Evolutionary conservation across 352 stramenopile genomes (phyloP), one percentile per base, ranked within the genome.

Genomic region (Aphanomyces stellatus): DNA sequence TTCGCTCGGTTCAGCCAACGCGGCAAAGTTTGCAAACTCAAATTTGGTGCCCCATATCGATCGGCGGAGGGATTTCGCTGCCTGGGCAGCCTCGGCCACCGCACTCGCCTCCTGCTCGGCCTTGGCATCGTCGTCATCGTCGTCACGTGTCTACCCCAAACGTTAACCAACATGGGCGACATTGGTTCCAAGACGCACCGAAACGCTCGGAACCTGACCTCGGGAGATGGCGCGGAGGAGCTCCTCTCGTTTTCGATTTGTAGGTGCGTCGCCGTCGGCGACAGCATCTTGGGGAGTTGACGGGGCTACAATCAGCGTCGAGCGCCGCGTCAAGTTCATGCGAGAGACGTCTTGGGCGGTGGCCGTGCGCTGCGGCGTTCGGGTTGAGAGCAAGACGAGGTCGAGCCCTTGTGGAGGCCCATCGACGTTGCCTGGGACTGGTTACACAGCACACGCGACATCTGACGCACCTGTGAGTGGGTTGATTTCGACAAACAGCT

Each of bases 401-500:
- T n/a, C n/a, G n/a, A n/a, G n/a, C n/a, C n/a, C n/a, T n/a, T n/a
- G n/a, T n/a, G n/a, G n/a, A n/a, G n/a, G n/a, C n/a, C n/a, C n/a
- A n/a, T n/a, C n/a, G n/a, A n/a, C n/a, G n/a, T n/a, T n/a, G n/a
- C n/a, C n/a, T n/a, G n/a, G n/a, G n/a, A n/a, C n/a, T n/a, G n/a
- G n/a, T n/a, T n/a, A n/a, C n/a, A n/a, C n/a, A n/a, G n/a, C n/a
- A n/a, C n/a, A n/a, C n/a, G n/a, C 37, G 37, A 17, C 37, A 8
- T 43, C 42, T 22, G 25, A 27, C n/a, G 22, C 33, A 57, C 49
- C 49, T 57, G 49, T 57, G 25, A 67, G 24, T 4, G 60, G 60
- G 49, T 57, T 67, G 4, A 51, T 28, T 43, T 67, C 60, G 30
- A 51, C 22, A 43, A 67, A 67, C 24, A 37, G 24, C 40, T 35